Percentiles rank a stretch among this genome's conserved stretches.
Evolutionary conservation across 768 basidiomycete genomes (phyloP).

Genomic region (Pulveroboletus frians): DNA sequence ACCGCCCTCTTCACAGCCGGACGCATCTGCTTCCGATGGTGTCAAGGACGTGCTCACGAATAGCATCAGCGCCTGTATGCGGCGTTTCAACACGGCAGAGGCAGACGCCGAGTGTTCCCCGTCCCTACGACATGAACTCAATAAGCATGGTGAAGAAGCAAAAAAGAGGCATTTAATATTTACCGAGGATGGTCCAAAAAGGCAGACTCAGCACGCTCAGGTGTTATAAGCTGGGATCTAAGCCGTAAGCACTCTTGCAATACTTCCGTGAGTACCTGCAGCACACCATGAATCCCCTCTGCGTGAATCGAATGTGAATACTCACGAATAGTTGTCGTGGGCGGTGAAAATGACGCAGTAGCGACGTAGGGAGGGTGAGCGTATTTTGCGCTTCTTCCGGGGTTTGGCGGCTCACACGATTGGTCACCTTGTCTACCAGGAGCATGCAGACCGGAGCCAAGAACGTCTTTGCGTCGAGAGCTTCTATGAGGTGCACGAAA

Average conservation of each 20-base stretch:
- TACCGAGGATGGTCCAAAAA: constrained; percentile 60
- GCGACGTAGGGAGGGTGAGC: constrained; percentile 59
- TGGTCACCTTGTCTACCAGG: constrained; percentile 72
- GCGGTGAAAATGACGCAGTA: constrained; percentile 53
- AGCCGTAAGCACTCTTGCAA: constrained; percentile 64
- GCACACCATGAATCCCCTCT: not conserved
- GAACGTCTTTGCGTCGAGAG: constrained; percentile 77
- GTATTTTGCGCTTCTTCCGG: constrained; percentile 53
- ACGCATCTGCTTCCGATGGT: constrained; percentile 18
- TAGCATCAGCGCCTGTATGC: constrained; percentile 62
- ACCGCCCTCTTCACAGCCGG: constrained; percentile 12
- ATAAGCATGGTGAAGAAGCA: not conserved
- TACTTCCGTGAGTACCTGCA: constrained; percentile 57
- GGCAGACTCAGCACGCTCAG: constrained; percentile 34
- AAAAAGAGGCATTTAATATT: not conserved
- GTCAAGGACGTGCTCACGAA: constrained; percentile 56
- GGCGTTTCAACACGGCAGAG: constrained; percentile 45
- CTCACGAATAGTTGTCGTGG: constrained; percentile 51
- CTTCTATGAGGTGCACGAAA: constrained; percentile 81
- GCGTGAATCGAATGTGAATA: not conserved
- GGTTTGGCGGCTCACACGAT: constrained; percentile 60
- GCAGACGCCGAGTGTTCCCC: constrained; percentile 50
- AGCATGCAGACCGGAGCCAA: constrained; percentile 80
- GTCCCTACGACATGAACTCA: constrained; percentile 38
- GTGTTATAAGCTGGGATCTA: constrained; percentile 36